Evolutionary conservation across 495 filamentous ascomycete genomes (phyloP).

Genomic region (Pyronema domesticum): DNA sequence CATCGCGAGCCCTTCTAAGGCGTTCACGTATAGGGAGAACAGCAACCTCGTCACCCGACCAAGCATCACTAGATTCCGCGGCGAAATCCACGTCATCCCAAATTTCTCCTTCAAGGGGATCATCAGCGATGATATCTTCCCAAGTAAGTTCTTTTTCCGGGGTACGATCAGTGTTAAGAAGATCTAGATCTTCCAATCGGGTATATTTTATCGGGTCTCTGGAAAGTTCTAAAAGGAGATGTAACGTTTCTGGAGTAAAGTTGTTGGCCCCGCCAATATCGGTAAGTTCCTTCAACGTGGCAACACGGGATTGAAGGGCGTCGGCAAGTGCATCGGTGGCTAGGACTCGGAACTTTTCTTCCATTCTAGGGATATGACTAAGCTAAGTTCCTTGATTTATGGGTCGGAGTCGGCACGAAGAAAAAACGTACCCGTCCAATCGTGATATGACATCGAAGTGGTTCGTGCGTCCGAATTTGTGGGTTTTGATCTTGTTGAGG

Average conservation of each 20-base stretch:
- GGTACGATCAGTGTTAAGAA: constrained; percentile 27
- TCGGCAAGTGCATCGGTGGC: constrained; percentile 66
- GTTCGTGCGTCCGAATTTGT: constrained; percentile 56
- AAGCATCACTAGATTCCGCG: constrained; percentile 40
- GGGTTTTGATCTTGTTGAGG: constrained; percentile 37
- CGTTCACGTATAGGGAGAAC: constrained; percentile 4
- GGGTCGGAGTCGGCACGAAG: background rate
- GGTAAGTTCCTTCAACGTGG: constrained; percentile 23
- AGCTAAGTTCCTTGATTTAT: background rate
- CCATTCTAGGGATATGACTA: constrained; percentile 28
- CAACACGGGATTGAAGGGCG: constrained; percentile 46
- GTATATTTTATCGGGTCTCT: constrained; percentile 59
- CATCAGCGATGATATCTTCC: constrained; percentile 56
- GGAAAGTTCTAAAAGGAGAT: constrained; percentile 63
- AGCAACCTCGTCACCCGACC: constrained; percentile 13
- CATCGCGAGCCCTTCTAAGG: background rate
- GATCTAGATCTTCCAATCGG: constrained; percentile 41
- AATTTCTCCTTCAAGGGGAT: constrained; percentile 50
- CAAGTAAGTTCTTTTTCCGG: constrained; percentile 41
- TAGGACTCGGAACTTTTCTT: constrained; percentile 71
- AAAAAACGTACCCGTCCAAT: constrained; percentile 38
- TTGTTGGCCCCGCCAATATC: background rate
- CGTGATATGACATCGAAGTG: constrained; percentile 66
- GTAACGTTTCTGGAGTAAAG: constrained; percentile 51
- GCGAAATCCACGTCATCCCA: constrained; percentile 66